A percentile compares a stretch with the other conserved stretches of the same genome.
phyloP scores from a whole-genome alignment of 148 eudicot species.

The Salicornia ramosissima region DNA sequence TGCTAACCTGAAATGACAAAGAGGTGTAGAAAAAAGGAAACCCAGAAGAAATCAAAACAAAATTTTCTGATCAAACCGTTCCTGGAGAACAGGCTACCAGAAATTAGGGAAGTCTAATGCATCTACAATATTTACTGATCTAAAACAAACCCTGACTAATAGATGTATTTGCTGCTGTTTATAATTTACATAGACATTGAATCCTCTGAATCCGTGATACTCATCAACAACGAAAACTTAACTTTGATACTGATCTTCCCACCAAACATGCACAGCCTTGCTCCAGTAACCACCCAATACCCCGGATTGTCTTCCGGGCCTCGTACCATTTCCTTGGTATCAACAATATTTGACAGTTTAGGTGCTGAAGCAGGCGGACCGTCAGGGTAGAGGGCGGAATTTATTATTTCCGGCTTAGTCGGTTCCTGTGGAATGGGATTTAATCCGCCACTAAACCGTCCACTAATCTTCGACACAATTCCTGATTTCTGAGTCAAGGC shows the following conservation, averaged over 20 bases:
- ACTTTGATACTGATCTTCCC: slow-evolving; percentile 67
- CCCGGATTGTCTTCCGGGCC: slow-evolving; percentile 93
- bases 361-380: slow-evolving; percentile 71
- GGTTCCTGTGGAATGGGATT: slow-evolving; percentile 34
- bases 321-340: slow-evolving; percentile 69
- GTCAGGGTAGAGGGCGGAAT: slow-evolving; percentile 76
- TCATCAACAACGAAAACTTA: slow-evolving; percentile 64
- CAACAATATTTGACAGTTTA: slow-evolving; percentile 57
- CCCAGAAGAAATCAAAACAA: background rate
- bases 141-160: slow-evolving; percentile 1
- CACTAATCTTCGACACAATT: slow-evolving; percentile 73
- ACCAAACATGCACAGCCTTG: slow-evolving; percentile 62
- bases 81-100: background rate
- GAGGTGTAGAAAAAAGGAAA: background rate
- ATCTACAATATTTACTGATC: slow-evolving; percentile 8
- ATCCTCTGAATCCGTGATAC: slow-evolving; percentile 64
- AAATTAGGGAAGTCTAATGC: background rate
- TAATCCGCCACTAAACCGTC: slow-evolving; percentile 57
- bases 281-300: slow-evolving; percentile 91
- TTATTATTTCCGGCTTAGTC: slow-evolving; percentile 66
- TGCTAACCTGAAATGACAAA: background rate
- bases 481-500: slow-evolving; percentile 66
- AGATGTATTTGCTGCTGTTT: background rate
- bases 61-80: background rate
- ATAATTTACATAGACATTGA: slow-evolving; percentile 32